phyloP scores from a whole-genome alignment of 805 yeast species.

The Wickerhamiella hasegawae region DNA sequence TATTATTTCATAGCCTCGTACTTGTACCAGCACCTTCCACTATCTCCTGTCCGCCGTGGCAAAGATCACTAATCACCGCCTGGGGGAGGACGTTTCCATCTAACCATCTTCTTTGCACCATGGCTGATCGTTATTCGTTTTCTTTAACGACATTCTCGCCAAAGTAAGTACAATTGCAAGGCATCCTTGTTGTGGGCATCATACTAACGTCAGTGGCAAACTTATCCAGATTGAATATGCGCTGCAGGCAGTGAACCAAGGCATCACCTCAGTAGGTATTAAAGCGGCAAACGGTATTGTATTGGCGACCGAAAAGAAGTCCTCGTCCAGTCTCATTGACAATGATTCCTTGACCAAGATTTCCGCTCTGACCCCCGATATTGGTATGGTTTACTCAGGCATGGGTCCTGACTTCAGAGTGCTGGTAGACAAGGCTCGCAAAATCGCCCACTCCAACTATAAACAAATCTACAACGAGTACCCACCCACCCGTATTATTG shows the following conservation, averaged over 20 bases:
- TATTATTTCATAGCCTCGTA: too few species aligned
- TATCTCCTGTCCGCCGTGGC: too few species aligned
- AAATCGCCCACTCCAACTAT: constrained; percentile 81
- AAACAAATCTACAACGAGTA: constrained; percentile 90
- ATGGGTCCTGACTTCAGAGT: constrained; percentile 99
- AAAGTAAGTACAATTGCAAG: constrained; percentile 35
- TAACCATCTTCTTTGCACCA: constrained; percentile 21
- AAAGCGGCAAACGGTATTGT: constrained; percentile 91
- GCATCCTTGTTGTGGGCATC: constrained; percentile 2
- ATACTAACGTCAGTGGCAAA: constrained; percentile 57
- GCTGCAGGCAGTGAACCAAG: constrained; percentile 90
- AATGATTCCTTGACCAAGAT: constrained; percentile 64
- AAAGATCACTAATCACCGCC: too few species aligned
- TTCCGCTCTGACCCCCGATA: constrained; percentile 76
- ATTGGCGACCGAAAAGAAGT: constrained; percentile 88
- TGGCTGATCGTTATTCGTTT: constrained; percentile 98
- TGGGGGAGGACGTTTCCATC: too few species aligned
- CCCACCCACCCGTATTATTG: constrained; percentile 90
- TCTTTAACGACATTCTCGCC: constrained; percentile 97
- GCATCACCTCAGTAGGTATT: constrained; percentile 92
- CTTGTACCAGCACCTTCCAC: too few species aligned
- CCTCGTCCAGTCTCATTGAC: constrained; percentile 62
- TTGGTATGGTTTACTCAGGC: constrained; percentile 93
- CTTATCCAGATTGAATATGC: constrained; percentile 97
- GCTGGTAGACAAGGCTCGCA: constrained; percentile 82